Percentiles rank a stretch among this genome's conserved stretches.
Evolutionary conservation across 768 basidiomycete species (phyloP).

Genomic region (Cyclocybe aegerita): DNA sequence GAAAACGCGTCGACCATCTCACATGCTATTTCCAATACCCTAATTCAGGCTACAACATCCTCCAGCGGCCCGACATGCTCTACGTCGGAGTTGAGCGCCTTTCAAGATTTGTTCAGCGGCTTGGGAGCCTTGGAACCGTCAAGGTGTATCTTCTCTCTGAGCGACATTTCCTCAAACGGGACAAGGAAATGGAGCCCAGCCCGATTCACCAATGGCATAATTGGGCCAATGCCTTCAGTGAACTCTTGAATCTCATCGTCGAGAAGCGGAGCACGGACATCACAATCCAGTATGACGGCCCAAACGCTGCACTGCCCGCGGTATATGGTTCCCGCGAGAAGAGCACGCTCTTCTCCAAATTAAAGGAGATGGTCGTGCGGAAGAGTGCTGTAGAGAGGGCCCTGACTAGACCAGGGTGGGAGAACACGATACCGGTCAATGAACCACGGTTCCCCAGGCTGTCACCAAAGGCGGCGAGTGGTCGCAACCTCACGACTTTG

Average conservation of each 20-base stretch:
- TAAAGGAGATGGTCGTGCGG: not conserved
- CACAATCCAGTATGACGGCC: not conserved
- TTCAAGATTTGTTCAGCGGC: not conserved
- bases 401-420: too few species aligned
- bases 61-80: not conserved
- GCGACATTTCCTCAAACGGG: not conserved
- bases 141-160: not conserved
- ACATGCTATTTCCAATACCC: slow-evolving; percentile 5
- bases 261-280: not conserved
- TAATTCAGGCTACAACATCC: slow-evolving; percentile 1
- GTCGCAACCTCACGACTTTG: not conserved
- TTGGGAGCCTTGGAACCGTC: not conserved
- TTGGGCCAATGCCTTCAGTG: not conserved
- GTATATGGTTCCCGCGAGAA: not conserved
- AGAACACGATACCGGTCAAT: not conserved
- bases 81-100: not conserved
- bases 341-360: not conserved
- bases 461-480: too few species aligned
- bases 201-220: not conserved
- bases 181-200: not conserved
- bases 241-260: not conserved
- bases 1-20: not conserved
- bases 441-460: not conserved
- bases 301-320: not conserved
- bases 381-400: too few species aligned